Percentiles rank a stretch among this genome's conserved stretches.
Conservation (phyloP, 73 alveolate genomes). For the Tetrahymena thermophila region DNA sequence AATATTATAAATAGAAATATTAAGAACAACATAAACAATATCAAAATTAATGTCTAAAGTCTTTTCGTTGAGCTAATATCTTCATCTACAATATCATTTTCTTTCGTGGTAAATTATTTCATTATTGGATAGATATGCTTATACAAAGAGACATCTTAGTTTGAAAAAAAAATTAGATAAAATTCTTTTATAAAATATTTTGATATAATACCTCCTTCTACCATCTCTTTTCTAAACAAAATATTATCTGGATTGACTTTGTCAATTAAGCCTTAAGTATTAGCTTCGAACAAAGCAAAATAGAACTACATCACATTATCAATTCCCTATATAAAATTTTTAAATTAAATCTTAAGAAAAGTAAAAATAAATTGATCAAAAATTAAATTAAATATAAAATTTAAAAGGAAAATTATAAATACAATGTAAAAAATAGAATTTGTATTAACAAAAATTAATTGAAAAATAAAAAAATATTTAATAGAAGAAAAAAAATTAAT, state of each 20-base stretch:
- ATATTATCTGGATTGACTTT: not conserved
- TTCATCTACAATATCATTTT: not conserved
- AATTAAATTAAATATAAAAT: too few species aligned
- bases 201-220: not conserved
- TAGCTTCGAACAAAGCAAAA: not conserved
- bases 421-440: too few species aligned
- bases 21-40: not conserved
- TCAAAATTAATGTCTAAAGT: not conserved
- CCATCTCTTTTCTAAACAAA: not conserved
- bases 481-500: too few species aligned
- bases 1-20: not conserved
- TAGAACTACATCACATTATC: not conserved
- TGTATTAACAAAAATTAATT: too few species aligned
- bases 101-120: not conserved
- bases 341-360: not conserved
- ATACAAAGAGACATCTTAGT: not conserved
- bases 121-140: not conserved
- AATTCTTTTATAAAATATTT: not conserved
- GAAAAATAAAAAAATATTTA: too few species aligned
- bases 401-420: too few species aligned
- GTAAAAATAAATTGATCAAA: too few species aligned
- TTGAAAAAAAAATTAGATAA: not conserved
- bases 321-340: not conserved
- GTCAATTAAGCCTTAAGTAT: not conserved
- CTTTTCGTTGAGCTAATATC: not conserved